These are phyloP conservation scores for Metahyphopichia silvanorum DNA, from an alignment of 805 yeast genomes.

Conservation along the genomic window DNA sequence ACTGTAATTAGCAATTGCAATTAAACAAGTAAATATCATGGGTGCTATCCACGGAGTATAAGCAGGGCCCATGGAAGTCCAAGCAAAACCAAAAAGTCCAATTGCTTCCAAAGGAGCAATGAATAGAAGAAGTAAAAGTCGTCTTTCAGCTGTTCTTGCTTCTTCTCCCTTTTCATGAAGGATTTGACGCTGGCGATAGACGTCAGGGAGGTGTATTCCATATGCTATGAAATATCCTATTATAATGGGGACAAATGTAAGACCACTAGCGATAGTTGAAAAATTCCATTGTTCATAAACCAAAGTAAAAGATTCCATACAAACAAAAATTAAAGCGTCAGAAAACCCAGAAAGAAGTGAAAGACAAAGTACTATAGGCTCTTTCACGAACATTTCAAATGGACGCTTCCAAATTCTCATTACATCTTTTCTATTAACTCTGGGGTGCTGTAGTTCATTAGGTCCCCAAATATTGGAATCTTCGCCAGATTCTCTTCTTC, in stretches of 20 bases:
- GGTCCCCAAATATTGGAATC: conserved; percentile 34
- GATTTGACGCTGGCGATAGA: conserved; percentile 26
- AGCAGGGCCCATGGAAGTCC: conserved; percentile 40
- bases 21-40: conserved; percentile 30
- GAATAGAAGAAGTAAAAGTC: conserved; percentile 29
- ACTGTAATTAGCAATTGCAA: conserved; percentile 38
- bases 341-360: conserved; percentile 18
- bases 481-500: conserved; percentile 31
- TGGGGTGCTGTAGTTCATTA: conserved; percentile 17
- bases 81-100: conserved; percentile 39
- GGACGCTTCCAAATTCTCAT: conserved; percentile 34
- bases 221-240: conserved; percentile 16
- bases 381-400: conserved; percentile 33
- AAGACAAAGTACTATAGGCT: conserved; percentile 27
- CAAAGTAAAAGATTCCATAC: conserved; percentile 16
- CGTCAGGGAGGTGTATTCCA: conserved; percentile 27
- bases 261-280: conserved; percentile 11
- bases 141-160: conserved; percentile 22
- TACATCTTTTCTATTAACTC: conserved; percentile 18
- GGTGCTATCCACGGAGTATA: conserved; percentile 40
- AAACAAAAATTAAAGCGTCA: conserved; percentile 17
- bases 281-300: conserved; percentile 16
- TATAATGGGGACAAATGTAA: conserved; percentile 13
- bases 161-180: conserved; percentile 19
- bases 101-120: conserved; percentile 36